Evolutionary conservation across 148 eudicot genomes (phyloP), one percentile per base, ranked within the genome.

Genomic region (Rhododendron molle): DNA sequence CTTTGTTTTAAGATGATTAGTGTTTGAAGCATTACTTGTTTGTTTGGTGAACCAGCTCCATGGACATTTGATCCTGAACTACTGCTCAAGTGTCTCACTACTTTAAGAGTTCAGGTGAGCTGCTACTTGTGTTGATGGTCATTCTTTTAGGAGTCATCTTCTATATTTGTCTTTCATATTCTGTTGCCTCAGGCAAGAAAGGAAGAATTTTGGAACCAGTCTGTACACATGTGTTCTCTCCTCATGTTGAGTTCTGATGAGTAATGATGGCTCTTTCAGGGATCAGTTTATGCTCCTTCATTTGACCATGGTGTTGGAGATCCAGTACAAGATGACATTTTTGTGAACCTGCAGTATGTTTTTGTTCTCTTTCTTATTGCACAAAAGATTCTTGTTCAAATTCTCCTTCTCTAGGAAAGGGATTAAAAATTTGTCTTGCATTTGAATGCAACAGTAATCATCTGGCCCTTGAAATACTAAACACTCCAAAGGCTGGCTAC

Each of bases 291-390:
- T 91, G 98, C 87, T 58, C 99, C 99, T 74, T 97, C 99, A 32
- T 97, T 97, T 91, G 96, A 97, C 90, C 99, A 97, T 88, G 96
- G 98, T 26, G 94, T 94, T 77, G 99, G 99, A 85, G 99, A 97
- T 90, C 99, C 99, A 36, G 86, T 95, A 56, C 95, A 97, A 91
- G 98, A 95, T 89, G 99, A 94, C 86, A 92, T 97, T 86, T 97
- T 93, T 88, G 95, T 97, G 83, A 90, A 89, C 89, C 91, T 89
- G 86, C 95, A 93, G 99, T 97, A 87, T 89, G 98, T 89, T 54
- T 30, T 84, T 44, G 46, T 32, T 80, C 81, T 78, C 36, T 71
- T 71, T 43, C 49, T 15, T 76, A 8, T 76, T 13, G 28, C 0
- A 26, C 12, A 36, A 44, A 13, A 83, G 2, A 67, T 7, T 14